Percentiles rank a stretch among this genome's conserved stretches.
Conservation (phyloP, 1,284 basidiomycete species). For the Microbotryomycetes sp. region DNA sequence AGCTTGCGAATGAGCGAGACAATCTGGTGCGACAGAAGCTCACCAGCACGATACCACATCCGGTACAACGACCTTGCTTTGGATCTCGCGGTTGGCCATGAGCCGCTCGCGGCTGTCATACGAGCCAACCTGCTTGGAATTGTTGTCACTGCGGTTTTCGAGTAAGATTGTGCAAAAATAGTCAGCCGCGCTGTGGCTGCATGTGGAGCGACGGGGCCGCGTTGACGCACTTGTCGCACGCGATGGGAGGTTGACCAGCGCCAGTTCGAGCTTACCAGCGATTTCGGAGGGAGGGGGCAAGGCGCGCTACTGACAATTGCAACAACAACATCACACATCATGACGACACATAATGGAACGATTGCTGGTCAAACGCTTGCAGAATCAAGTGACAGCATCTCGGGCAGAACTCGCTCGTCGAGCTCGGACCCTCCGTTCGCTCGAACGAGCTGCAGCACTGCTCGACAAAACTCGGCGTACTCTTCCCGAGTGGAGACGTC, state of each 20-base stretch:
- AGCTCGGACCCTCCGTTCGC: background rate
- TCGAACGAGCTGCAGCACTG: conserved; percentile 4
- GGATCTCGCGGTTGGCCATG: conserved; percentile 60
- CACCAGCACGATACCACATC: conserved; percentile 77
- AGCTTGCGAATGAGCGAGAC: background rate
- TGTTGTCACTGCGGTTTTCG: conserved; percentile 66
- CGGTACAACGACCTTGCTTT: conserved; percentile 77
- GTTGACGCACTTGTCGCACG: background rate
- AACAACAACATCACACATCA: background rate
- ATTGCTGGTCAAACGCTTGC: no score
- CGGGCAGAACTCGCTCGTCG: conserved; percentile 8
- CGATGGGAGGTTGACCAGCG: background rate
- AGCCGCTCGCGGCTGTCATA: conserved; percentile 55
- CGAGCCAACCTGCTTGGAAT: conserved; percentile 86
- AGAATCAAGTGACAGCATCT: background rate
- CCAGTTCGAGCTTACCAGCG: background rate
- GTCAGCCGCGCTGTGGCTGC: no score
- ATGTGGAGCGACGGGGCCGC: no score
- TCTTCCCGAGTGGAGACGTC: conserved; percentile 1
- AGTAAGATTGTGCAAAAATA: no score
- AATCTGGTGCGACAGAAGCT: background rate
- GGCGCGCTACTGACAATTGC: background rate
- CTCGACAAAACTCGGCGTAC: conserved; percentile 11
- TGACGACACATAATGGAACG: no score
- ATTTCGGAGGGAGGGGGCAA: background rate